Conservation (phyloP, 2,329 filamentous ascomycete genomes). For the Tricladium varicosporioides region DNA sequence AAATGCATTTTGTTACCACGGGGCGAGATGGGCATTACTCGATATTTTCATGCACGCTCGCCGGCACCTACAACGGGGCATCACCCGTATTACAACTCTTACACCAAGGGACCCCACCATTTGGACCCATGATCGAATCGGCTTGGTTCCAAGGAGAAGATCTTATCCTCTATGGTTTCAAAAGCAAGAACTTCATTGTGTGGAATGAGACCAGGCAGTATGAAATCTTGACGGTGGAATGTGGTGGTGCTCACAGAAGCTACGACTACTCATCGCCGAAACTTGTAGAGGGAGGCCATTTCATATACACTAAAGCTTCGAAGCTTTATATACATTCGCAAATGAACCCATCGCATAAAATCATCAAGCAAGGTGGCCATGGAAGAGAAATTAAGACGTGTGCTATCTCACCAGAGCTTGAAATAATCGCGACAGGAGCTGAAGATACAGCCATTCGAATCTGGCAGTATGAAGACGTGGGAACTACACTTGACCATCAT, state of each 20-base stretch:
- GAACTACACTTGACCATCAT: slow-evolving; percentile 8
- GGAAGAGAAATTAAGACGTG: slow-evolving; percentile 79
- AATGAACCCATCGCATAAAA: slow-evolving; percentile 38
- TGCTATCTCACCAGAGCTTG: slow-evolving; percentile 41
- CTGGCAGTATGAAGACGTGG: slow-evolving; percentile 47
- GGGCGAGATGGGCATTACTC: slow-evolving; percentile 76
- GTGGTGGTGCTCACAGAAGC: slow-evolving; percentile 79
- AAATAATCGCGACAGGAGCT: slow-evolving; percentile 63
- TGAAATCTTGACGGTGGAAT: slow-evolving; percentile 71
- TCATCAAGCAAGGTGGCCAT: slow-evolving; percentile 70
- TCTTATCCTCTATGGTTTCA: slow-evolving; percentile 78
- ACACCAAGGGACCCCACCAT: slow-evolving; percentile 67
- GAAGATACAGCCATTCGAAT: slow-evolving; percentile 77
- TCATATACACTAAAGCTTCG: slow-evolving; percentile 75
- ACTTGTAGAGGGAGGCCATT: slow-evolving; percentile 40
- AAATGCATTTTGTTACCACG: slow-evolving; percentile 62
- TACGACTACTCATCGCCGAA: slow-evolving; percentile 54
- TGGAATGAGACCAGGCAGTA: slow-evolving; percentile 73
- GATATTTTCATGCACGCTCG: slow-evolving; percentile 45
- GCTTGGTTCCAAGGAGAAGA: slow-evolving; percentile 58
- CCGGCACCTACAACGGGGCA: slow-evolving; percentile 2
- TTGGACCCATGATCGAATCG: slow-evolving; percentile 75
- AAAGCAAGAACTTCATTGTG: slow-evolving; percentile 73
- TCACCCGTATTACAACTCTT: no score
- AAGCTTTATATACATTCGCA: slow-evolving; percentile 45